Conservation (phyloP, 2,329 filamentous ascomycete species). For the Penicillium concentricum region DNA sequence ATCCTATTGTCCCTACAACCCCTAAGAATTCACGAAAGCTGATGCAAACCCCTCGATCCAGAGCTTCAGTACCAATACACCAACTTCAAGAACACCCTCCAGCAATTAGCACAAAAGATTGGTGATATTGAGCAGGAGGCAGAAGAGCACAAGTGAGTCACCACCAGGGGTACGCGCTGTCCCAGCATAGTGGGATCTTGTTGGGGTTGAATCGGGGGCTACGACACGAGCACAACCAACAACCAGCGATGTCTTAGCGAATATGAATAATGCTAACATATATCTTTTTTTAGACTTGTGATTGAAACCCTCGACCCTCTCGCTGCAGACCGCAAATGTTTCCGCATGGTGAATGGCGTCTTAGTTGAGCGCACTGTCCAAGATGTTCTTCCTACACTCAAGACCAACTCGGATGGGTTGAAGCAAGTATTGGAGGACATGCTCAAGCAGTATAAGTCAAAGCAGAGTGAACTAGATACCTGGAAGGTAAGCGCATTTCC, state of each 20-base stretch:
- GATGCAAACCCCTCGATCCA: conserved; percentile 20
- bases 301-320: conserved; percentile 87
- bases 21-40: background rate
- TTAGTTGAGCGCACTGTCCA: conserved; percentile 90
- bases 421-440: conserved; percentile 93
- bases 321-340: conserved; percentile 85
- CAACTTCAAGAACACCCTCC: conserved; percentile 67
- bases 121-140: conserved; percentile 96
- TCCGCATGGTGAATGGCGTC: conserved; percentile 97
- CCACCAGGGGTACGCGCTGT: background rate
- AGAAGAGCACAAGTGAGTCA: conserved; percentile 91
- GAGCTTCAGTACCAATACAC: conserved; percentile 52
- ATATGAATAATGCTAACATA: conserved; percentile 18
- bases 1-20: background rate
- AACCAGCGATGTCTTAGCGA: background rate
- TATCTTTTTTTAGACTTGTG: conserved; percentile 66
- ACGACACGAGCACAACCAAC: background rate
- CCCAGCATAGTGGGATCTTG: background rate
- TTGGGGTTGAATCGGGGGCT: background rate
- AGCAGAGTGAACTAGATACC: conserved; percentile 92
- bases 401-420: conserved; percentile 90
- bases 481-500: conserved; percentile 75
- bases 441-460: conserved; percentile 92
- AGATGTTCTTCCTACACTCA: conserved; percentile 85
- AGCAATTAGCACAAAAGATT: conserved; percentile 93